These are phyloP conservation scores for Chlorella sp. DNA, from an alignment of 139 green algal species.

Conservation along the genomic window DNA sequence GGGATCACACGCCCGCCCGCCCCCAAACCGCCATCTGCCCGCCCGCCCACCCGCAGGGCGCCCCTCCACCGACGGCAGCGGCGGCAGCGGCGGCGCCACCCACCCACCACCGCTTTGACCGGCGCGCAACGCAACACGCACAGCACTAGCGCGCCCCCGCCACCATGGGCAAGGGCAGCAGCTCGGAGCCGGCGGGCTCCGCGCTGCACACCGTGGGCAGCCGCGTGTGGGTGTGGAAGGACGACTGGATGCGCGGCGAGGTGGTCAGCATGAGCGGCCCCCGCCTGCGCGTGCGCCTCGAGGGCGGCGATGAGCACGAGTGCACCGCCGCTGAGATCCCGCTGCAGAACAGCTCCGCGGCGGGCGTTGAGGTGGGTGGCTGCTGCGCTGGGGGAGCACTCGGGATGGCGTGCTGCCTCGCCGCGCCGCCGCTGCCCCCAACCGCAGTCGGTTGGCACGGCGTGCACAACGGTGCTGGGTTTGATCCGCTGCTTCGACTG, in stretches of 20 bases:
- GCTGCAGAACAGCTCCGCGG: conserved; percentile 78
- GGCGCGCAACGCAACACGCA: background rate
- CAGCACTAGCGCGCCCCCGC: background rate
- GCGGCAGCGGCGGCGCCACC: background rate
- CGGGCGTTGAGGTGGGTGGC: conserved; percentile 79
- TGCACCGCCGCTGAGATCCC: conserved; percentile 73
- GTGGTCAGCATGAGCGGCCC: conserved; percentile 65
- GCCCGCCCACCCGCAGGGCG: too few species aligned
- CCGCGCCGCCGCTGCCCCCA: too few species aligned
- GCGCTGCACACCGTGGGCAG: conserved; percentile 71
- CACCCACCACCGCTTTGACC: background rate
- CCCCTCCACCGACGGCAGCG: background rate
- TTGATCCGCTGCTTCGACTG: background rate
- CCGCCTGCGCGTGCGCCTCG: conserved; percentile 60
- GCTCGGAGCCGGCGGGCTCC: background rate
- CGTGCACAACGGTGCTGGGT: background rate
- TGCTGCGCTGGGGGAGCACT: background rate
- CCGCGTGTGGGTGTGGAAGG: conserved; percentile 73
- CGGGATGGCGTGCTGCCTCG: background rate
- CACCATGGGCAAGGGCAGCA: conserved; percentile 27
- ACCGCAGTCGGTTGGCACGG: too few species aligned
- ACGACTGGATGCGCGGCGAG: conserved; percentile 82
- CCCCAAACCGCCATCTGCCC: too few species aligned
- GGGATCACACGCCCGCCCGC: too few species aligned
- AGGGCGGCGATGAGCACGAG: conserved; percentile 52